Evolutionary conservation across 306 rosid species (phyloP).

Genomic region (Fragaria nilgerrensis): DNA sequence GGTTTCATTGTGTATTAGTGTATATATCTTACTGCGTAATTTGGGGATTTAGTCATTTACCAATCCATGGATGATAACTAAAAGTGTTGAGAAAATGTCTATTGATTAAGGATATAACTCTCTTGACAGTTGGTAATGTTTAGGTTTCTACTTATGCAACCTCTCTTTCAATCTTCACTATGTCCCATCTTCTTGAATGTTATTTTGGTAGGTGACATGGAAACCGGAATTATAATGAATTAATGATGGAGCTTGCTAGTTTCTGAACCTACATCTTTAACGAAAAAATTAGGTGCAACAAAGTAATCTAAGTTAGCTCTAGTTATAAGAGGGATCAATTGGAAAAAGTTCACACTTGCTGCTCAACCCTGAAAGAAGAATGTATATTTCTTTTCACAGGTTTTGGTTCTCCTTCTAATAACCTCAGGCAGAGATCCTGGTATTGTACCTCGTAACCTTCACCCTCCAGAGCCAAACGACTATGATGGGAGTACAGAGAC

Average conservation of each 20-base stretch:
- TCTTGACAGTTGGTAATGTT: not conserved
- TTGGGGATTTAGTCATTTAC: not conserved
- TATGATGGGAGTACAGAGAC: conserved; percentile 29
- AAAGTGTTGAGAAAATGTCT: not conserved
- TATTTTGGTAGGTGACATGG: not conserved
- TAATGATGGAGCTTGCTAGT: not conserved
- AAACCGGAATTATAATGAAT: not conserved
- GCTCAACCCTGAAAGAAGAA: not conserved
- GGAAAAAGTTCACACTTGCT: not conserved
- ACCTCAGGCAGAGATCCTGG: conserved; percentile 44
- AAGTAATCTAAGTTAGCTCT: not conserved
- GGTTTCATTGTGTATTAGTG: not conserved
- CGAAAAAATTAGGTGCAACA: not conserved
- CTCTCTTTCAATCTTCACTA: not conserved
- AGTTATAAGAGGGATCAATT: not conserved
- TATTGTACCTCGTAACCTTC: conserved; percentile 35
- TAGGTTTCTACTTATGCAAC: conserved; percentile 3
- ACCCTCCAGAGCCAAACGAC: conserved; percentile 39
- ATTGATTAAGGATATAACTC: not conserved
- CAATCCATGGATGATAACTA: not conserved
- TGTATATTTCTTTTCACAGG: conserved; percentile 21
- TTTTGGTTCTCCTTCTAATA: conserved; percentile 29
- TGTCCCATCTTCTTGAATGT: not conserved
- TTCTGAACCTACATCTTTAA: not conserved
- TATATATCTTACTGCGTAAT: not conserved